Conservation (phyloP, 179 eudicot species). For the Gypsophila paniculata region DNA sequence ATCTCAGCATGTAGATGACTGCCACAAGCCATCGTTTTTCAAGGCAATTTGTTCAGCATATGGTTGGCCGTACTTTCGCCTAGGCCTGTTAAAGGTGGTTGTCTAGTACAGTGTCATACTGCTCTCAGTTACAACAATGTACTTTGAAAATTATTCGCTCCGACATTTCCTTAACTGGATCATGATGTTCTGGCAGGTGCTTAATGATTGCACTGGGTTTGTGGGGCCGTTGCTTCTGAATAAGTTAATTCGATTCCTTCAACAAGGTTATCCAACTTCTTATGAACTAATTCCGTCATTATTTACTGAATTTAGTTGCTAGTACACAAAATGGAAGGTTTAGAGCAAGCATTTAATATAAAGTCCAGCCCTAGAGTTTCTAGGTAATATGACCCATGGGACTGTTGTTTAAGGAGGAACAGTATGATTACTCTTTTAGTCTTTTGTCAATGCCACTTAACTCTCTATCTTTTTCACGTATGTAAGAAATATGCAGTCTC, state of each 20-base stretch:
- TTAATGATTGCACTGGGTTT: slow-evolving; percentile 85
- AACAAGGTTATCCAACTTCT: slow-evolving; percentile 48
- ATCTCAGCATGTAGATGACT: slow-evolving; percentile 41
- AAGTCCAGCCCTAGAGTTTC: not conserved
- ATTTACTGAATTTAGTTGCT: slow-evolving; percentile 8
- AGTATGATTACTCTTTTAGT: not conserved
- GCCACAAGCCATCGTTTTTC: slow-evolving; percentile 62
- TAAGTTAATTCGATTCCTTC: slow-evolving; percentile 72
- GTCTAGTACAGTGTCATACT: not conserved
- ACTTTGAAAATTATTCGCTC: not conserved
- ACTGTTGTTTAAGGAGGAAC: slow-evolving; percentile 2
- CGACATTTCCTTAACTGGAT: slow-evolving; percentile 1
- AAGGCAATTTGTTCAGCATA: slow-evolving; percentile 63
- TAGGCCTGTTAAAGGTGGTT: slow-evolving; percentile 80
- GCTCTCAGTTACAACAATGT: not conserved
- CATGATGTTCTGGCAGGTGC: slow-evolving; percentile 44
- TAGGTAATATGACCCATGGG: too few species aligned
- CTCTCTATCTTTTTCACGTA: slow-evolving; percentile 5
- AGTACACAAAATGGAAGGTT: not conserved
- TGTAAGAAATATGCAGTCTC: slow-evolving; percentile 3
- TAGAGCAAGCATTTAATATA: not conserved
- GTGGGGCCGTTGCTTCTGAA: slow-evolving; percentile 87
- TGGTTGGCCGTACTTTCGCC: slow-evolving; percentile 84
- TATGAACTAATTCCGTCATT: slow-evolving; percentile 12
- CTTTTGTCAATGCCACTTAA: not conserved